Base-by-base conservation (phyloP, 306 rosid species). In the Gastrolobium bilobum region DNA sequence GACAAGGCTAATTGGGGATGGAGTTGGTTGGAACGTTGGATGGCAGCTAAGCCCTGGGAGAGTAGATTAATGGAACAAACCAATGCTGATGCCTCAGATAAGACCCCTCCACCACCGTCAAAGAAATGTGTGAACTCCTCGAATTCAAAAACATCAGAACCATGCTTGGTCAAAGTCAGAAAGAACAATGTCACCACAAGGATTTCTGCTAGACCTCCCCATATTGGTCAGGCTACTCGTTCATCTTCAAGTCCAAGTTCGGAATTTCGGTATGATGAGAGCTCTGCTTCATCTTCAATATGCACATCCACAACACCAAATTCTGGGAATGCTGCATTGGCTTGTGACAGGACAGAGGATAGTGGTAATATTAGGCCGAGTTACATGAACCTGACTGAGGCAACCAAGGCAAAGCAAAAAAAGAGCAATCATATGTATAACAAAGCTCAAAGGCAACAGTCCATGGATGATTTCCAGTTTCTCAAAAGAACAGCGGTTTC, bases 1-100 rank as follows among this genome's bases (percentile, higher is more conserved):
- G 95, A 91, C 82, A 91, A 86, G 84, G 80, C 82, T 44, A 90
- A 87, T 78, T 85, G 87, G 90, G 98, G 95, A 64, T 94, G 98
- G 98, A 94, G 90, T 70, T 94, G 98, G 98, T 81, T 94, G 77
- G 98, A 94, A 78, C 90, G 98, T 10, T 94, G 98, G 98, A 94
- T 94, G 98, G 91, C 97, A 9, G 96, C 97, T 3, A 94, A 91
- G 83, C 98, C 98, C 0, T 91, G 98, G 98, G 98, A 94, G 84
- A 90, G 87, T 56, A 90, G 96, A 74, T 76, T 94, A 42, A 91
- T 90, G 96, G 96, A 91, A 79, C 88, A 90, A 74, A 75, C 91
- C 5, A 85, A 78, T 3, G 10, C 57, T n/a, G 94, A 86, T 13
- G 72, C 82, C n/a, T 59, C 83, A 9, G 89, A 87, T 65, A 79